Percentiles rank a stretch among this genome's conserved stretches.
Evolutionary conservation across 257 asterid species (phyloP).

Genomic region (Craterostigma plantagineum): DNA sequence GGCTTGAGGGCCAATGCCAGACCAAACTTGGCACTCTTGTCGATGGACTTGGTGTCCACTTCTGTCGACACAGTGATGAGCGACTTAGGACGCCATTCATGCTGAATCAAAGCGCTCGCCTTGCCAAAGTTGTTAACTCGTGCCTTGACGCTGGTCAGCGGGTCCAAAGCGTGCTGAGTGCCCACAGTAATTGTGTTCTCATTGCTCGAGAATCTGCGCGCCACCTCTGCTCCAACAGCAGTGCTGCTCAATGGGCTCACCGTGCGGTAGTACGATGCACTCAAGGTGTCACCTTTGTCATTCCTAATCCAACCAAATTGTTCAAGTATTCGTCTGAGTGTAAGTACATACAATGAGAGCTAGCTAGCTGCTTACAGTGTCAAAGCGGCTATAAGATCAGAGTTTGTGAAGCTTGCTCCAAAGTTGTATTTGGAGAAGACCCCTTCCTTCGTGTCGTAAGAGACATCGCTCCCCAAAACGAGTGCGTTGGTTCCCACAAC

Average conservation of each 20-base stretch:
- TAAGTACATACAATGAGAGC: background rate
- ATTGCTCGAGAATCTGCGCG: slow-evolving; percentile 29
- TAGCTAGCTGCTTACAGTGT: slow-evolving; percentile 13
- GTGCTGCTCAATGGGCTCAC: slow-evolving; percentile 29
- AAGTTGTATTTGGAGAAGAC: slow-evolving; percentile 24
- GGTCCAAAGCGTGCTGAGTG: slow-evolving; percentile 29
- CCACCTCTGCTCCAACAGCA: slow-evolving; percentile 33
- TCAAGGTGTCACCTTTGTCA: slow-evolving; percentile 24
- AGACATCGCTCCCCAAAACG: slow-evolving; percentile 26
- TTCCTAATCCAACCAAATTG: slow-evolving; percentile 16
- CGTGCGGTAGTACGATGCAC: slow-evolving; percentile 28
- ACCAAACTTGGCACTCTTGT: slow-evolving; percentile 33
- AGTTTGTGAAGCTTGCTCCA: slow-evolving; percentile 26
- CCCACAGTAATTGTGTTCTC: slow-evolving; percentile 32
- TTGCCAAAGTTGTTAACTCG: slow-evolving; percentile 30
- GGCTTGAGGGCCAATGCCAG: slow-evolving; percentile 38
- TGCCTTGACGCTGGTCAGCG: slow-evolving; percentile 27
- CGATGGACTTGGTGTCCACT: slow-evolving; percentile 32
- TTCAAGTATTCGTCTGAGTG: background rate
- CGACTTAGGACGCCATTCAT: slow-evolving; percentile 39
- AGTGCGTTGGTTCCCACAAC: slow-evolving; percentile 19
- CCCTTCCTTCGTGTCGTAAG: slow-evolving; percentile 35
- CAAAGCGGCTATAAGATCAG: slow-evolving; percentile 28
- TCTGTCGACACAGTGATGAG: slow-evolving; percentile 30
- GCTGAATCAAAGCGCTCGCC: slow-evolving; percentile 33